Percentiles rank a stretch among this genome's conserved stretches.
Evolutionary conservation across 1,139 yeast species (phyloP).

Genomic region (Blastobotrys arbuscula): DNA sequence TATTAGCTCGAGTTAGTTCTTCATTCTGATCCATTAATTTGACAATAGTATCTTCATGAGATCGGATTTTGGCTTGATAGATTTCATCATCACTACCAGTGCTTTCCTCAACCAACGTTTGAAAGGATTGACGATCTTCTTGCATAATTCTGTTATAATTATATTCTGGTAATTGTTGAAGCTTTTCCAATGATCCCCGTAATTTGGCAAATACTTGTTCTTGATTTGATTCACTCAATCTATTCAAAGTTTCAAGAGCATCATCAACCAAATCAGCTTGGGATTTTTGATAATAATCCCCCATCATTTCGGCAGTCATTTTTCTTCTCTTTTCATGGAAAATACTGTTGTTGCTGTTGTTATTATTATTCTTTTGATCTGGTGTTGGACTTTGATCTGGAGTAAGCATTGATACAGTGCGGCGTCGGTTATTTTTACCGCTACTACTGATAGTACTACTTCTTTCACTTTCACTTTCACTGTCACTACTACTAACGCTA

Average conservation of each 20-base stretch:
- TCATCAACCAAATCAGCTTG: constrained; percentile 9
- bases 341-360: too few relatives aligned
- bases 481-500: too few relatives aligned
- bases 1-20: constrained; percentile 18
- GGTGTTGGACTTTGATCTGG: constrained; percentile 7
- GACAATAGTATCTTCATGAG: constrained; percentile 24
- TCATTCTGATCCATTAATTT: constrained; percentile 23
- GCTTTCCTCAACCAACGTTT: constrained; percentile 7
- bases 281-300: constrained; percentile 11
- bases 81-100: constrained; percentile 14
- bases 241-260: constrained; percentile 2
- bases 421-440: not conserved
- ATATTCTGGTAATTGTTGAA: constrained; percentile 9
- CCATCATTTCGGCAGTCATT: constrained; percentile 7
- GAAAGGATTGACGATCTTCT: constrained; percentile 7
- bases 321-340: constrained; percentile 2
- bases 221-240: not conserved
- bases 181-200: constrained; percentile 5
- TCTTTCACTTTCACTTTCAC: not conserved
- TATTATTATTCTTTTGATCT: not conserved
- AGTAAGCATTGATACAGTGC: not conserved
- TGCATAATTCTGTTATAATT: constrained; percentile 5
- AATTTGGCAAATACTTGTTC: constrained; percentile 2
- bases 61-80: constrained; percentile 20
- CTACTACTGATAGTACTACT: not conserved